Conservation (phyloP, 768 basidiomycete species). For the Suillus subalutaceus region DNA sequence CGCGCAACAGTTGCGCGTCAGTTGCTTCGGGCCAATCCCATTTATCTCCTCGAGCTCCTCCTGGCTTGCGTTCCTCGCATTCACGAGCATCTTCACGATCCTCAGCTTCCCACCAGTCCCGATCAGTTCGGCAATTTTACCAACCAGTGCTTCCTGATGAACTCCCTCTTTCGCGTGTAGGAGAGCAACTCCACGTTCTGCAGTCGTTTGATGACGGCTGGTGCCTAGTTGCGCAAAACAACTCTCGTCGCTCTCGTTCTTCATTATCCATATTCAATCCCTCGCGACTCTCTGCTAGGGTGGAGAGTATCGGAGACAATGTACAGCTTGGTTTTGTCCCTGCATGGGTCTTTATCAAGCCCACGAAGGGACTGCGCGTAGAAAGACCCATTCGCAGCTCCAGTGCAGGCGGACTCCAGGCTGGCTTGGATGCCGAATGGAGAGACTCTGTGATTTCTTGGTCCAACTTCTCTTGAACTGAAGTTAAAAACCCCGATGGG, state of each 20-base stretch:
- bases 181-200: constrained; percentile 64
- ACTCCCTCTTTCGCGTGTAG: constrained; percentile 51
- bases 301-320: constrained; percentile 33
- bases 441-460: constrained; percentile 54
- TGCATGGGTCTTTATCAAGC: constrained; percentile 75
- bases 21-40: constrained; percentile 44
- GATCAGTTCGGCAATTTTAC: constrained; percentile 68
- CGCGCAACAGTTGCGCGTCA: constrained; percentile 38
- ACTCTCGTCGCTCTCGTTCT: constrained; percentile 40
- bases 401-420: constrained; percentile 52
- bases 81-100: constrained; percentile 17
- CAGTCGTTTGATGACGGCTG: constrained; percentile 80
- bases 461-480: constrained; percentile 57
- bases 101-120: constrained; percentile 39
- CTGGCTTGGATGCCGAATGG: constrained; percentile 40
- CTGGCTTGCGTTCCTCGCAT: constrained; percentile 11
- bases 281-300: constrained; percentile 19
- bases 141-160: constrained; percentile 76
- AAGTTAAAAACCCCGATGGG: not conserved
- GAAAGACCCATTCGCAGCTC: constrained; percentile 66
- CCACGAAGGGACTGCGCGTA: constrained; percentile 57
- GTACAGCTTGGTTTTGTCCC: constrained; percentile 75
- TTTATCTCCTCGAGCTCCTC: constrained; percentile 21
- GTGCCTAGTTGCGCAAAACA: constrained; percentile 70
- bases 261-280: constrained; percentile 48